Evolutionary conservation across 176 grass and related monocot species (phyloP).

Genomic region (Juncus effusus): DNA sequence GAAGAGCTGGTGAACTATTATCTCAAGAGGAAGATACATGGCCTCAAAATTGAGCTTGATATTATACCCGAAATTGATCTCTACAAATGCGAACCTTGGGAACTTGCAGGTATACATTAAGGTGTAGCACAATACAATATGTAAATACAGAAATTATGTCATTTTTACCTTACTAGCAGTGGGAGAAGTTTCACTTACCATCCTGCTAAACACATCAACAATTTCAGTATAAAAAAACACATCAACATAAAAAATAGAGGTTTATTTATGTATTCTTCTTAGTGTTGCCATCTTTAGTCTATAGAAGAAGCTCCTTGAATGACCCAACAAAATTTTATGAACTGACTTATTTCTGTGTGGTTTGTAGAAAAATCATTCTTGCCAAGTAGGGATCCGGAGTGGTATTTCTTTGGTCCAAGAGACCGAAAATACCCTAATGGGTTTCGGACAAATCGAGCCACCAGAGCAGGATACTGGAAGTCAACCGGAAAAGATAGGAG

Average conservation of each 20-base stretch:
- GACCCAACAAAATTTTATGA: too few species aligned
- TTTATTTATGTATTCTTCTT: too few species aligned
- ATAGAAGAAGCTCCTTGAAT: too few species aligned
- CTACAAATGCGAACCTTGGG: constrained; percentile 99
- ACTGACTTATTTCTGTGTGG: background rate
- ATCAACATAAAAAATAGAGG: too few species aligned
- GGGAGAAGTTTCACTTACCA: too few species aligned
- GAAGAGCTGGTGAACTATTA: constrained; percentile 98
- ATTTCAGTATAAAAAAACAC: too few species aligned
- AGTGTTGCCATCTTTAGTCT: too few species aligned
- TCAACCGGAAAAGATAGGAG: constrained; percentile 90
- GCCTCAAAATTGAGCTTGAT: constrained; percentile 89
- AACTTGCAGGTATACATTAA: constrained; percentile 58
- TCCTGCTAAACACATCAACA: too few species aligned
- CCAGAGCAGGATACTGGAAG: constrained; percentile 93
- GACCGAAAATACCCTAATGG: constrained; percentile 89
- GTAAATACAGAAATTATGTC: too few species aligned
- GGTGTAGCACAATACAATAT: too few species aligned
- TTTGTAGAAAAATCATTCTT: constrained; percentile 90
- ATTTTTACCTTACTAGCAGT: too few species aligned
- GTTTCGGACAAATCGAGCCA: constrained; percentile 92
- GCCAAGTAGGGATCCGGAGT: constrained; percentile 94
- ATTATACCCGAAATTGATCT: constrained; percentile 98
- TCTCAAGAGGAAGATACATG: constrained; percentile 98
- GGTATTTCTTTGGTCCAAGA: constrained; percentile 95